Evolutionary conservation across 2,329 filamentous ascomycete genomes (phyloP).

Genomic region (Thelonectria rubi): DNA sequence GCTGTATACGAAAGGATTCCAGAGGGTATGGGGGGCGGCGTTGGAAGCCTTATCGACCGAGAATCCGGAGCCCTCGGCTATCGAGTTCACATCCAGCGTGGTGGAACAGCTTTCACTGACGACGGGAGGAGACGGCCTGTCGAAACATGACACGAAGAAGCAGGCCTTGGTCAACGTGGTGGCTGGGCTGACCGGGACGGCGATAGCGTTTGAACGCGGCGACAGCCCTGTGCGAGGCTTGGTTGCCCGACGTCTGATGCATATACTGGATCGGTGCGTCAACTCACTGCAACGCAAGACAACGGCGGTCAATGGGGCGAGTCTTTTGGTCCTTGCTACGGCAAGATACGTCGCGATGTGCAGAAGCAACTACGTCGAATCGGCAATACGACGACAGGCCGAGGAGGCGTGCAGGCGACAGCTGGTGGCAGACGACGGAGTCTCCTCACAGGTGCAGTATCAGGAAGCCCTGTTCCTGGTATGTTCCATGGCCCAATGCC

Average conservation of each 20-base stretch:
- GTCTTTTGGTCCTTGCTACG: slow-evolving; percentile 39
- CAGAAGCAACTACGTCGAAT: slow-evolving; percentile 23
- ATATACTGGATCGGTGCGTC: slow-evolving; percentile 41
- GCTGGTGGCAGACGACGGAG: slow-evolving; percentile 28
- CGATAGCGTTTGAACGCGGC: slow-evolving; percentile 28
- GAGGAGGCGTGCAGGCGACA: slow-evolving; percentile 36
- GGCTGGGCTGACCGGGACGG: slow-evolving; percentile 44
- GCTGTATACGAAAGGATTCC: slow-evolving; percentile 39
- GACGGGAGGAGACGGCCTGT: slow-evolving; percentile 5
- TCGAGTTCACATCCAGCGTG: slow-evolving; percentile 38
- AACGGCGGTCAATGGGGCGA: slow-evolving; percentile 22
- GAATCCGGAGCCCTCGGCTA: slow-evolving; percentile 33
- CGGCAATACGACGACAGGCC: slow-evolving; percentile 29
- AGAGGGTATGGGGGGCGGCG: slow-evolving; percentile 38
- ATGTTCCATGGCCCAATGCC: slow-evolving; percentile 58
- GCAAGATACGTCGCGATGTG: slow-evolving; percentile 42
- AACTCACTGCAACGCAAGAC: slow-evolving; percentile 27
- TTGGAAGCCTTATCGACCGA: slow-evolving; percentile 39
- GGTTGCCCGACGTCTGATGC: slow-evolving; percentile 38
- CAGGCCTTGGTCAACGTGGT: slow-evolving; percentile 44
- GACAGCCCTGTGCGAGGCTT: slow-evolving; percentile 21
- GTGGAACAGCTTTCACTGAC: slow-evolving; percentile 36
- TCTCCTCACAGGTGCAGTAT: slow-evolving; percentile 35
- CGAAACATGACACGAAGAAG: slow-evolving; percentile 28
- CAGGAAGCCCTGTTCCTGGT: slow-evolving; percentile 50